These are phyloP conservation scores for Wolfiporia cocos DNA, from an alignment of 1,284 basidiomycete species.

Conservation along the genomic window DNA sequence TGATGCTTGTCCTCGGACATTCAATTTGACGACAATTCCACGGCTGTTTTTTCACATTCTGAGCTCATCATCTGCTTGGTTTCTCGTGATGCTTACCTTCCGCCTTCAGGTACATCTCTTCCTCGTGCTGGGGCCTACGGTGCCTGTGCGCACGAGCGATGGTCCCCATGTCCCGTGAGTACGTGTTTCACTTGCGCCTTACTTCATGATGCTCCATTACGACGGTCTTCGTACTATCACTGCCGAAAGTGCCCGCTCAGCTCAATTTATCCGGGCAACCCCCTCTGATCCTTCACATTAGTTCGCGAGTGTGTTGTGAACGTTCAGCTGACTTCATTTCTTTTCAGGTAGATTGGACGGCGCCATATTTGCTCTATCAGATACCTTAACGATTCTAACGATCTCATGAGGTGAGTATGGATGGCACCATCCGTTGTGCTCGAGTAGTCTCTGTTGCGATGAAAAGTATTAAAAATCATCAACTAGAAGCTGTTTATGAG, in stretches of 20 bases:
- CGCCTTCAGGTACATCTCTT: too few species aligned
- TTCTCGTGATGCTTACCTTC: too few species aligned
- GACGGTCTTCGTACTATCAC: constrained; percentile 80
- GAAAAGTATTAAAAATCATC: constrained; percentile 45
- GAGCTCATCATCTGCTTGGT: too few species aligned
- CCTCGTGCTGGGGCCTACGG: too few species aligned
- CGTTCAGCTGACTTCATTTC: too few species aligned
- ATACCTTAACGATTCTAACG: too few species aligned
- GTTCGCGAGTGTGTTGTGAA: too few species aligned
- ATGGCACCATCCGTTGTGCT: too few species aligned
- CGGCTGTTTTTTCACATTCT: constrained; percentile 65
- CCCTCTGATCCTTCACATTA: constrained; percentile 45
- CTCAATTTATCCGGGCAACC: constrained; percentile 75
- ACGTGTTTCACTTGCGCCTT: constrained; percentile 1
- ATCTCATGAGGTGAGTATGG: too few species aligned
- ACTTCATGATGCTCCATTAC: constrained; percentile 61
- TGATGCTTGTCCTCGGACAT: constrained; percentile 38
- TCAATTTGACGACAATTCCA: constrained; percentile 59
- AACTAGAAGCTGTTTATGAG: constrained; percentile 86
- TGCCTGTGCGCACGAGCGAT: too few species aligned
- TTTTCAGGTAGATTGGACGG: too few species aligned
- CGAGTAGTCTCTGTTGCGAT: constrained; percentile 29
- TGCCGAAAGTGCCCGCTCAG: constrained; percentile 90
- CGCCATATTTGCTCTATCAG: too few species aligned
- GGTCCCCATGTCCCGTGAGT: constrained; percentile 28